Conservation (phyloP, 2,329 filamentous ascomycete genomes). For the Colletotrichum neosansevieriae region DNA sequence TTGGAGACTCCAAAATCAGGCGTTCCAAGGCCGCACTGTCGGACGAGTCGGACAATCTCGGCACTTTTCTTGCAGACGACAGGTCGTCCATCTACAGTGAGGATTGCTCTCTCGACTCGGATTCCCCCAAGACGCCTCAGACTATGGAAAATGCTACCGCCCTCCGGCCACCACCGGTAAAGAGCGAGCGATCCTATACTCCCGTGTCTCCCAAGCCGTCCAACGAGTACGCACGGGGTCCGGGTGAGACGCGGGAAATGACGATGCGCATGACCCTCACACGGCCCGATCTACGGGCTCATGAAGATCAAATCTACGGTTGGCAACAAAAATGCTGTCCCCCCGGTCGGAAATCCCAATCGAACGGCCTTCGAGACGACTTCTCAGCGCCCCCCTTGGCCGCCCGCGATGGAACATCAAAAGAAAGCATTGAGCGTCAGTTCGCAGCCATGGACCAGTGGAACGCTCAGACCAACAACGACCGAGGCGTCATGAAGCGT, state of each 20-base stretch:
- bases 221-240: conserved; percentile 56
- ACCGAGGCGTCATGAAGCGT: conserved; percentile 69
- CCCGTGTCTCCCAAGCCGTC: conserved; percentile 46
- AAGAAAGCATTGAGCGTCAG: conserved; percentile 66
- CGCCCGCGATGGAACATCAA: conserved; percentile 53
- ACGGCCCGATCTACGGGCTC: conserved; percentile 83
- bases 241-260: conserved; percentile 81
- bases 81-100: conserved; percentile 67
- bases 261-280: conserved; percentile 96
- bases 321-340: conserved; percentile 64
- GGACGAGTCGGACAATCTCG: conserved; percentile 62
- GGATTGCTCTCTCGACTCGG: conserved; percentile 67
- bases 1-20: conserved; percentile 41
- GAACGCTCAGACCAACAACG: conserved; percentile 55
- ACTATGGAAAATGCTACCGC: conserved; percentile 56
- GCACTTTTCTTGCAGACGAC: conserved; percentile 71
- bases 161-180: conserved; percentile 46
- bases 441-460: conserved; percentile 67
- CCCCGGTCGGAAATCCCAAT: conserved; percentile 42
- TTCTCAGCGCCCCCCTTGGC: conserved; percentile 47
- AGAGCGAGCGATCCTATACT: conserved; percentile 38
- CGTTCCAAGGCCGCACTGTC: conserved; percentile 40
- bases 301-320: conserved; percentile 78
- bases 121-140: conserved; percentile 70
- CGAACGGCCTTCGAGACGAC: conserved; percentile 49